A percentile compares a stretch with the other conserved stretches of the same genome.
Conservation (phyloP, 2,329 filamentous ascomycete genomes). For the Aureobasidium lini region DNA sequence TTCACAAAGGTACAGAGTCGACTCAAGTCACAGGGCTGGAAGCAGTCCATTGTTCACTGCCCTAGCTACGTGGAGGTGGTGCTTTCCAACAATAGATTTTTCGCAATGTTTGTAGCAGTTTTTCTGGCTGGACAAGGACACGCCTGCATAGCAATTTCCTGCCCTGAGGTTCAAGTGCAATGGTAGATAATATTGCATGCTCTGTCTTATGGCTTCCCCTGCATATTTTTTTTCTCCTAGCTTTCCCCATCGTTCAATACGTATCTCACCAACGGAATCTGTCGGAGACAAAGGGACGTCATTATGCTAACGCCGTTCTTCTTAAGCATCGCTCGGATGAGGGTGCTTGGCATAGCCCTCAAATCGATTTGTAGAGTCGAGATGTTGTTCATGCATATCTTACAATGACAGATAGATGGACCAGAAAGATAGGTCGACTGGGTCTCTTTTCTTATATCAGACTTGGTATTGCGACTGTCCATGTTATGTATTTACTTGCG, state of each 20-base stretch:
- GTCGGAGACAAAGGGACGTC: background rate
- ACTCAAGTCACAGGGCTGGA: background rate
- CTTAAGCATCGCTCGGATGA: no score
- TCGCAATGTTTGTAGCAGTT: no score
- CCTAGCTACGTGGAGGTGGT: background rate
- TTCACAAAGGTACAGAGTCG: background rate
- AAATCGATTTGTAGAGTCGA: no score
- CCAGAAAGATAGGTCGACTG: no score
- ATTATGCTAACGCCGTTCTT: background rate
- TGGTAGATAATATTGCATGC: background rate
- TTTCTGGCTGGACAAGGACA: background rate
- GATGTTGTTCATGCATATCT: no score
- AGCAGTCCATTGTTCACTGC: background rate
- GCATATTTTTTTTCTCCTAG: constrained; percentile 3
- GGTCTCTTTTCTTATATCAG: no score
- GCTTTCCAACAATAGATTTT: background rate
- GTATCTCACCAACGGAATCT: background rate
- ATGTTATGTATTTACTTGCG: no score
- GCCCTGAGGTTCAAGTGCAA: background rate
- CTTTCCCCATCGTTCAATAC: constrained; percentile 2
- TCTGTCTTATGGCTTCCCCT: background rate
- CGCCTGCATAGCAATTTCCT: background rate
- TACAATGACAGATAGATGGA: no score
- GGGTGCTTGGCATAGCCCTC: no score
- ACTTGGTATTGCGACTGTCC: no score